phyloP scores from a whole-genome alignment of 305 asterid species.

The Fraxinus xanthoxyloides region DNA sequence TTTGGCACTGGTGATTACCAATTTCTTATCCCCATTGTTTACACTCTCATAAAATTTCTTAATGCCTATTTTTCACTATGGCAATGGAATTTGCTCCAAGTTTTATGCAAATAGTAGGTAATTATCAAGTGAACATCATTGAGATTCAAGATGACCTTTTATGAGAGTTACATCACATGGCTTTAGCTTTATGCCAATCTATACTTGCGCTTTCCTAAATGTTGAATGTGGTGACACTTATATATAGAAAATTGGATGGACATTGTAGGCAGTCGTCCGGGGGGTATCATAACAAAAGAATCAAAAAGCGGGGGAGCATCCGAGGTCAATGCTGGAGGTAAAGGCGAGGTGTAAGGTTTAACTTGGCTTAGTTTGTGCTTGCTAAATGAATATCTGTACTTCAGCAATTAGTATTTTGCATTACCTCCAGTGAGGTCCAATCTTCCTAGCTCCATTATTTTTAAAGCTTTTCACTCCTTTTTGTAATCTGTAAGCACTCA shows the following conservation, averaged over 20 bases:
- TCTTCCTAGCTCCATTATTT: neutral
- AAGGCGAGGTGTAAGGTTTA: slow-evolving; percentile 24
- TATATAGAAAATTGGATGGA: neutral
- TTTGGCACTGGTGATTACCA: slow-evolving; percentile 44
- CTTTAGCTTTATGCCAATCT: slow-evolving; percentile 4
- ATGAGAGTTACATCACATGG: neutral
- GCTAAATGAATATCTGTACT: neutral
- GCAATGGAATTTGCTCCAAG: neutral
- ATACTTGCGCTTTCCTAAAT: neutral
- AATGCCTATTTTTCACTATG: neutral
- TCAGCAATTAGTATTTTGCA: neutral
- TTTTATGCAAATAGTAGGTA: neutral
- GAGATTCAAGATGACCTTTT: neutral
- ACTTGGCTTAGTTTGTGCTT: neutral
- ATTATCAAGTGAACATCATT: neutral
- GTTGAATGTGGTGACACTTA: neutral
- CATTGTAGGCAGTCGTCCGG: slow-evolving; percentile 34
- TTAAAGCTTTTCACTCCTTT: neutral
- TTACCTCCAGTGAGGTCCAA: neutral
- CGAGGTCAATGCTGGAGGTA: slow-evolving; percentile 26
- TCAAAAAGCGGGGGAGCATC: slow-evolving; percentile 24
- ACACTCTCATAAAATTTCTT: slow-evolving; percentile 1
- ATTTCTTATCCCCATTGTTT: slow-evolving; percentile 22
- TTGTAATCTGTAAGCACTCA: neutral
- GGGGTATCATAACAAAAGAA: slow-evolving; percentile 24